Percentiles rank a stretch among this genome's conserved stretches.
Conservation (phyloP, 768 basidiomycete species). For the Scleroderma citrinum region DNA sequence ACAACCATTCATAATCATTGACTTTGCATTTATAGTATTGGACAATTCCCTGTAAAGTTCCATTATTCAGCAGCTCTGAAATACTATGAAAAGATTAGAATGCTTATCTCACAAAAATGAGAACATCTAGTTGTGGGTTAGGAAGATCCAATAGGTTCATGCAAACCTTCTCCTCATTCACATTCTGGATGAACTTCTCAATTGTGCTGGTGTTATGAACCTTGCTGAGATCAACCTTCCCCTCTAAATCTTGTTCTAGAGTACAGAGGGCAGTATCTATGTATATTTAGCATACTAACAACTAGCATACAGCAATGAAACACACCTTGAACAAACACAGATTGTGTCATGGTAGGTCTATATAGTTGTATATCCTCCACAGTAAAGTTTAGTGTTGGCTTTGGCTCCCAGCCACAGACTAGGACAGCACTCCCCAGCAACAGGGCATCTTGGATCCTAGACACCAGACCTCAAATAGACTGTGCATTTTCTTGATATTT, state of each 20-base stretch:
- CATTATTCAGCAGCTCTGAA: no score
- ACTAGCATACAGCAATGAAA: neutral
- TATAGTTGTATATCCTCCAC: neutral
- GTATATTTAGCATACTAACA: neutral
- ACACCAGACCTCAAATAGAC: neutral
- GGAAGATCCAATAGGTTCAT: neutral
- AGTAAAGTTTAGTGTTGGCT: neutral
- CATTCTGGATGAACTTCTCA: neutral
- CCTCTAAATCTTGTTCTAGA: neutral
- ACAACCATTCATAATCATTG: neutral
- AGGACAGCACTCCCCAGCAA: neutral
- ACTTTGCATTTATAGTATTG: neutral
- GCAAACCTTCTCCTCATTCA: neutral
- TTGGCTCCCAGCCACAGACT: neutral
- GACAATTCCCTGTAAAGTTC: neutral
- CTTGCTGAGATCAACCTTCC: neutral
- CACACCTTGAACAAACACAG: neutral
- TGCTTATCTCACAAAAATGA: neutral
- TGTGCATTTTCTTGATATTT: neutral
- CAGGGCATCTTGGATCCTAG: neutral
- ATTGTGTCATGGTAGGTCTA: neutral
- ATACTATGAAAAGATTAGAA: neutral
- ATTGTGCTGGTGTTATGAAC: neutral
- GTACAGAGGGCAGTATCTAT: neutral
- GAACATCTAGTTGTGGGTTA: neutral